Base-by-base conservation (phyloP, 2,329 filamentous ascomycete genomes). In the Penicillium sp. region DNA sequence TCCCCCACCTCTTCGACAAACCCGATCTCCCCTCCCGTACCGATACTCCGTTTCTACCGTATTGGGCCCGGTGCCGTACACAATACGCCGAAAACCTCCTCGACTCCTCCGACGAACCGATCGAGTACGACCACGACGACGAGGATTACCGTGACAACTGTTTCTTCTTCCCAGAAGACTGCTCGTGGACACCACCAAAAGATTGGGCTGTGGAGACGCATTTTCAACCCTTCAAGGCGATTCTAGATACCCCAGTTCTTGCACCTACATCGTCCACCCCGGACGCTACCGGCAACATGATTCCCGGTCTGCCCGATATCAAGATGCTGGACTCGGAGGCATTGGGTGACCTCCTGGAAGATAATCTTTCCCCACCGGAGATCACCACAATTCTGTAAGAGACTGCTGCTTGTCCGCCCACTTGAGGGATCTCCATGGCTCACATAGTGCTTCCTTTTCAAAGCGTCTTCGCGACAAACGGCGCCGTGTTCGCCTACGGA, bases 151-250 rank as follows among this genome's bases (percentile, higher is more conserved):
- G 62, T 50, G 73, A 75, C 42, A 75, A 75, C 53, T 72, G 67
- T 50, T 75, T 75, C 59, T 75, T 75, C 57, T 75, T 75, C 32
- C 73, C 72, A 8, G 73, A 75, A 59, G 73, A 75, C 52, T 75
- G 70, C 61, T 69, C 68, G 43, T 75, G 68, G 58, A 68, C 70
- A 13, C 70, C 71, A 12, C 63, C 67, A 3, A 66, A 65, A 46
- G 64, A 67, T 49, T 65, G 59, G 55, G 56, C 59, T 27, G 61
- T 65, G 26, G 66, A 68, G 47, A 51, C 59, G n/a, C 56, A 69
- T 17, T 42, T 44, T 36, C 37, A 40, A 45, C 8, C 46, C 21
- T 3, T n/a, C 9, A 33, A 55, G 32, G 37, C 59, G 17, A 37
- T 46, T 52, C 44, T 46, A 8, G 34, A 49, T 27, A 37, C 34